phyloP scores from a whole-genome alignment of 1,139 yeast species.

The Scheffersomyces parashehatae region DNA sequence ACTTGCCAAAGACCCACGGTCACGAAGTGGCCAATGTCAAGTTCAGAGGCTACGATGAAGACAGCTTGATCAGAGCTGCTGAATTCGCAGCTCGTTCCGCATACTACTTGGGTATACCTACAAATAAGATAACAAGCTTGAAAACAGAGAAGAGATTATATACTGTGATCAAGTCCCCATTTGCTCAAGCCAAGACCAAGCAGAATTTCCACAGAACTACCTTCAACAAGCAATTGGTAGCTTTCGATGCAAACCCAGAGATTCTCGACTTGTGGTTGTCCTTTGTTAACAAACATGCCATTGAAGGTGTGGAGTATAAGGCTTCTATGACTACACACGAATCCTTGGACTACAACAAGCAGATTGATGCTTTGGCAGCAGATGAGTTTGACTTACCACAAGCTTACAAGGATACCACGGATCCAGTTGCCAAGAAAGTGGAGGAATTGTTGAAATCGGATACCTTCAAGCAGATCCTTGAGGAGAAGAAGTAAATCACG shows the following conservation, averaged over 20 bases:
- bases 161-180: conserved; percentile 93
- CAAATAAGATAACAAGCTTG: conserved; percentile 51
- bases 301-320: conserved; percentile 80
- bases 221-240: conserved; percentile 67
- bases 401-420: conserved; percentile 43
- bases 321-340: conserved; percentile 70
- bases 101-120: conserved; percentile 83
- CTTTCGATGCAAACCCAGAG: conserved; percentile 86
- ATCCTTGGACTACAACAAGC: conserved; percentile 40
- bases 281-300: conserved; percentile 73
- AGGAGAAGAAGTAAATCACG: conserved; percentile 18
- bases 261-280: conserved; percentile 82
- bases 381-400: conserved; percentile 34
- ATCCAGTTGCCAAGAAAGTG: conserved; percentile 72
- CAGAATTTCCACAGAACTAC: conserved; percentile 93
- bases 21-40: conserved; percentile 71
- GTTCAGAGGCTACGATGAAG: conserved; percentile 71
- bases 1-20: conserved; percentile 66
- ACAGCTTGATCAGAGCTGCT: conserved; percentile 69
- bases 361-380: conserved; percentile 28
- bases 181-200: conserved; percentile 91
- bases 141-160: conserved; percentile 75
- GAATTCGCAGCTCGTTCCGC: conserved; percentile 92
- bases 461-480: conserved; percentile 46
- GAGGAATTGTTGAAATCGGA: conserved; percentile 61